Evolutionary conservation across 2,329 filamentous ascomycete genomes (phyloP), one percentile per base, ranked within the genome.

Genomic region (Cladophialophora yegresii): DNA sequence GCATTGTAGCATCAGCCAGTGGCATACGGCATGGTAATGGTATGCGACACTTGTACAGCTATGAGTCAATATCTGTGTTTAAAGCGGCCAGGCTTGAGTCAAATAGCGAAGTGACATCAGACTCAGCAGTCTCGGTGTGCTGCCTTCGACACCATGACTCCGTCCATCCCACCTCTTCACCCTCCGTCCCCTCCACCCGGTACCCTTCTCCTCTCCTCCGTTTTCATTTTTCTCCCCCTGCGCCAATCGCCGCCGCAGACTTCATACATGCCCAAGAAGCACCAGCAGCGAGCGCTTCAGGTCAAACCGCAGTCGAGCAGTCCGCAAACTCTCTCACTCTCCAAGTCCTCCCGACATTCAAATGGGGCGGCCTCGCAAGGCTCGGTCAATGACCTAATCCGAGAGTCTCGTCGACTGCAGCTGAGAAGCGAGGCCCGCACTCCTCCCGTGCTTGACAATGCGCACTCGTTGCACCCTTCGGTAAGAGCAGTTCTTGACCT

Each of bases 341-440:
- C 74, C 16, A 70, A 69, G 67, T 67, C 62, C 55, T 65, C 55
- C 71, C 67, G 50, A 54, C 62, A 69, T 22, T 69, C 63, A 26
- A 60, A 72, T 40, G 69, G 71, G 33, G 40, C 67, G 22, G 61
- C 71, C 26, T 63, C 75, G 9, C 66, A 71, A 54, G 71, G 69
- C 30, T 79, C 79, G 5, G 80, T 82, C 68, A 82, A 81, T 66
- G 80, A 81, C 62, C 72, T 81, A 65, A 80, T 82, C 64, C 72
- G 75, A 54, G 79, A 80, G 47, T 78, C 82, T 10, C 79, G 80
- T 40, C 77, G 76, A 45, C 77, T 77, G 0, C 79, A 81, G 65
- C 69, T 75, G 8, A 71, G 71, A 45, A 62, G 64, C 47, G 58
- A 67, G 40, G 23, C 62, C 9, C 62, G 57, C 20, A 16, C 16